Evolutionary conservation across 176 grass and related monocot species (phyloP).

Genomic region (Raddia guianensis): DNA sequence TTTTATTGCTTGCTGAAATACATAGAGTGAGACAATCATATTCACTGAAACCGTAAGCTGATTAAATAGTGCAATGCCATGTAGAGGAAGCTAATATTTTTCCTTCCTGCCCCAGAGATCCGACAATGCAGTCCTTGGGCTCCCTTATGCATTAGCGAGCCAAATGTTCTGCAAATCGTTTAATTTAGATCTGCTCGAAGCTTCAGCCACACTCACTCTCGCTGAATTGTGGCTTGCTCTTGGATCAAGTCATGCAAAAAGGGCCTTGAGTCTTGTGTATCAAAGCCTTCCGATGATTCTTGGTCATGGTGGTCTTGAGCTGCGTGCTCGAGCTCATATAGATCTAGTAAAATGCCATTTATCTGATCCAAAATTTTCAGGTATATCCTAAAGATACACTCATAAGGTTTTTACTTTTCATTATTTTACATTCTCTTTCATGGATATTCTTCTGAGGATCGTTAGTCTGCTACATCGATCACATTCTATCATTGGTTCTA

Average conservation of each 20-base stretch:
- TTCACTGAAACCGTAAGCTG: constrained; percentile 4
- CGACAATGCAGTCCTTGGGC: constrained; percentile 69
- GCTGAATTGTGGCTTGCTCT: constrained; percentile 84
- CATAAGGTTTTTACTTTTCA: background rate
- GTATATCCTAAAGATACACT: constrained; percentile 27
- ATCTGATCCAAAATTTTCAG: constrained; percentile 60
- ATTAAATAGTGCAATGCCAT: constrained; percentile 14
- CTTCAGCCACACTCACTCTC: constrained; percentile 79
- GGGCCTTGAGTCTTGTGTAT: constrained; percentile 68
- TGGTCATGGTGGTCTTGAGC: constrained; percentile 84
- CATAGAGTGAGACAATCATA: constrained; percentile 60
- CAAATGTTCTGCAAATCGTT: constrained; percentile 94
- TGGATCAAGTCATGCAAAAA: constrained; percentile 75
- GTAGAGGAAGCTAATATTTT: constrained; percentile 19
- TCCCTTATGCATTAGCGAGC: constrained; percentile 85
- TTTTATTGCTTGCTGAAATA: constrained; percentile 95
- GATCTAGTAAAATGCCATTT: constrained; percentile 81
- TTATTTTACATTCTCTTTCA: background rate
- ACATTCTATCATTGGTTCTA: no score
- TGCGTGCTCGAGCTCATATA: constrained; percentile 72
- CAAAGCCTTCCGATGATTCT: constrained; percentile 83
- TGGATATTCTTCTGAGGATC: no score
- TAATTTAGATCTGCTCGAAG: constrained; percentile 89
- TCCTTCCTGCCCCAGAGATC: constrained; percentile 55
- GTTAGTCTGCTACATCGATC: no score